These are phyloP conservation scores for Melampsora americana DNA, from an alignment of 1,284 basidiomycete genomes.

Conservation along the genomic window DNA sequence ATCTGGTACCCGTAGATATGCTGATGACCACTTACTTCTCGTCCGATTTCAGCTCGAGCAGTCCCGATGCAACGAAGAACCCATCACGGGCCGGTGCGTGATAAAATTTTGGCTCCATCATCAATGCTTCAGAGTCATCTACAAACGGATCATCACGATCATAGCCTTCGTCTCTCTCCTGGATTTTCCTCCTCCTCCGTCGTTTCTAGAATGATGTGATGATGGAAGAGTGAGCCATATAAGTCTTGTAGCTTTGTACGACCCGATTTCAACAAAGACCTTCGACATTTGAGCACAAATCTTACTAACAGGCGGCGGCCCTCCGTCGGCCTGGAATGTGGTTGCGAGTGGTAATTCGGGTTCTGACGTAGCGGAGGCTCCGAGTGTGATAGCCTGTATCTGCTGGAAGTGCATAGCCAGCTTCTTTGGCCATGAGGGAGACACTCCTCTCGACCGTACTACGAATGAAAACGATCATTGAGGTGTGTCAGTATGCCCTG, in stretches of 20 bases:
- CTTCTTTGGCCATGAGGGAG: constrained; percentile 32
- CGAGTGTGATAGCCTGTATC: constrained; percentile 43
- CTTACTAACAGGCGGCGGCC: constrained; percentile 52
- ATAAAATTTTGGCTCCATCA: constrained; percentile 84
- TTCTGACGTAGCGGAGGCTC: constrained; percentile 25
- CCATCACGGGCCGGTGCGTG: constrained; percentile 91
- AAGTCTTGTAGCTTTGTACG: constrained; percentile 60
- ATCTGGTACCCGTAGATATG: neutral
- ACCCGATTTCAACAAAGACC: constrained; percentile 20
- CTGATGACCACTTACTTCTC: constrained; percentile 16
- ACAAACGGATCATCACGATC: constrained; percentile 91
- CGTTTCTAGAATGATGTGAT: constrained; percentile 32
- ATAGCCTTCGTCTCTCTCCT: constrained; percentile 60
- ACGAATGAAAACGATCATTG: neutral
- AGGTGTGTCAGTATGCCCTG: neutral
- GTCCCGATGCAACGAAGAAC: constrained; percentile 68
- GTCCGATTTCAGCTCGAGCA: constrained; percentile 49
- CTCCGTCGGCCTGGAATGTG: constrained; percentile 57
- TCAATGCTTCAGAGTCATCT: constrained; percentile 87
- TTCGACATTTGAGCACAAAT: constrained; percentile 5
- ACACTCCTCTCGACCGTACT: constrained; percentile 31
- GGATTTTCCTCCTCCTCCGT: constrained; percentile 55
- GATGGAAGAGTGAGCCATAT: neutral
- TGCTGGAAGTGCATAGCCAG: constrained; percentile 36
- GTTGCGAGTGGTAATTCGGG: constrained; percentile 58